Evolutionary conservation across 1,284 basidiomycete genomes (phyloP), one percentile per base, ranked within the genome.

Genomic region (Cryptococcus jaspeensis): DNA sequence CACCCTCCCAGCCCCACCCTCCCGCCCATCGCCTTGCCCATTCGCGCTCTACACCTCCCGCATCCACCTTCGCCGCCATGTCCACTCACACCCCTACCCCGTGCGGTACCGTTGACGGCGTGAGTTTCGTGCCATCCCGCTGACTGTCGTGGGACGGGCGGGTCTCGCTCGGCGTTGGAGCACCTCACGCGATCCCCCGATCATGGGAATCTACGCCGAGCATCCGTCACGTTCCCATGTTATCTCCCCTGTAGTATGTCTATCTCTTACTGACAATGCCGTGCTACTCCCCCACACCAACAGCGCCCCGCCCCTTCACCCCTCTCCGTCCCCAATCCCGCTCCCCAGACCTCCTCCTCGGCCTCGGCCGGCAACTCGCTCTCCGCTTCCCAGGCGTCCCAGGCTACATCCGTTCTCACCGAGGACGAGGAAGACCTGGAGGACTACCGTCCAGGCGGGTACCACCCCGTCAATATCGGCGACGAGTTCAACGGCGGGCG

Each of bases 391-490:
- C 59, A 61, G 47, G 59, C 59, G 2, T 61, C 59, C 6, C 59
- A 61, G 20, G 47, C 56, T 8, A 74, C 71, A 44, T 76, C 74
- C 13, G 75, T 79, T 42, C 62, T 77, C 56, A 79, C 76, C 2
- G 78, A 78, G 45, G 78, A 78, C 44, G 78, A 79, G 53, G 78
- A 78, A 62, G 77, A 79, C 62, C 67, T 78, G 5, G 75, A 77
- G 60, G 86, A 88, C 82, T 95, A 95, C 78, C 85, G 90, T 76
- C 88, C 89, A 56, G 92, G 92, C 55, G 92, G 92, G 20, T 95
- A 96, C 77, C 92, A 94, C 72, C 95, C 94, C 20, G 92, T 98
- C 52, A 88, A 94, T 75, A 92, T 99, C 61, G 95, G 94, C 70
- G 92, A 98, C 78, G 77, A 83, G 28, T 97, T 97, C 77, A 91